Conservation (phyloP, 2,329 filamentous ascomycete genomes). For the Hymenotorrendiella dingleyae region DNA sequence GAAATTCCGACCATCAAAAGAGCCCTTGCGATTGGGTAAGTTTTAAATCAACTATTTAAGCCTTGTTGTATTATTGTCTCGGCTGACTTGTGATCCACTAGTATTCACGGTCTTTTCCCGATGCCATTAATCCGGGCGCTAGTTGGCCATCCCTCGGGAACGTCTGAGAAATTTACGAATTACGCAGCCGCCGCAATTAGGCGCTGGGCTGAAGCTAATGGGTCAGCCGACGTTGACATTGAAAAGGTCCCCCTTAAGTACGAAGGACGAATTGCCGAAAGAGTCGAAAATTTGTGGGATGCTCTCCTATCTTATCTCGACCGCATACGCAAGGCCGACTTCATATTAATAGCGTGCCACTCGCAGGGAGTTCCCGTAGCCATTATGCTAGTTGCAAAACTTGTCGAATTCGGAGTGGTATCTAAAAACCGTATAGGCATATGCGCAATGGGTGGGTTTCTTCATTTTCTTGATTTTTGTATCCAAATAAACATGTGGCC, state of each 20-base stretch:
- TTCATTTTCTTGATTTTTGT: constrained; percentile 1
- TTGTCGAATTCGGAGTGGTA: constrained; percentile 85
- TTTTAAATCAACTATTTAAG: neutral
- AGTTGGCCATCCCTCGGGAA: constrained; percentile 91
- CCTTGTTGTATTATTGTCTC: neutral
- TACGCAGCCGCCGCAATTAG: constrained; percentile 79
- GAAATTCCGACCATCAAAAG: constrained; percentile 70
- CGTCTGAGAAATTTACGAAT: constrained; percentile 87
- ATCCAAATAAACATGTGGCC: too few relatives aligned
- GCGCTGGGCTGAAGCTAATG: constrained; percentile 70
- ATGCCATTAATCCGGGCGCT: constrained; percentile 81
- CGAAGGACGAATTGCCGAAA: constrained; percentile 83
- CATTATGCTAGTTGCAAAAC: constrained; percentile 84
- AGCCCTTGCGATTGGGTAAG: constrained; percentile 70
- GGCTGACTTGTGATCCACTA: neutral
- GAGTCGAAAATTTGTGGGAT: constrained; percentile 91
- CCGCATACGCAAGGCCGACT: constrained; percentile 78
- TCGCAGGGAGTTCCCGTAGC: constrained; percentile 93
- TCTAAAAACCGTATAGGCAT: constrained; percentile 73
- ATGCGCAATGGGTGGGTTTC: constrained; percentile 63
- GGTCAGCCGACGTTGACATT: constrained; percentile 71
- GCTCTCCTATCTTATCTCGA: constrained; percentile 92
- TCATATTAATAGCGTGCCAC: constrained; percentile 88
- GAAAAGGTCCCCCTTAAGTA: constrained; percentile 93
- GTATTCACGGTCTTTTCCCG: constrained; percentile 90